Conservation (phyloP, 2,329 filamentous ascomycete species). For the Diaporthe vexans region DNA sequence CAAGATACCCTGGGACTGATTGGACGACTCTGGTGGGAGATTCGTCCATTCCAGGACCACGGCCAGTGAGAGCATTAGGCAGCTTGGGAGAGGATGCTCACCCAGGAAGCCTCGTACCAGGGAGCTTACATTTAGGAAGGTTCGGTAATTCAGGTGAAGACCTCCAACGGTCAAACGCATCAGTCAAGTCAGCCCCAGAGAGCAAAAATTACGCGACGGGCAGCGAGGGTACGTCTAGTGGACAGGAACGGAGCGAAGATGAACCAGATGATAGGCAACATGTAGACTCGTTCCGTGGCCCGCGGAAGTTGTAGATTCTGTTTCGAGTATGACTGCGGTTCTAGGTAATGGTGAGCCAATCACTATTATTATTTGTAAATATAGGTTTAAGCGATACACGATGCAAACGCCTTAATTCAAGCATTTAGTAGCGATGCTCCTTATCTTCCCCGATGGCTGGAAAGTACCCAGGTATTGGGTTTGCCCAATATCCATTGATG, state of each 20-base stretch:
- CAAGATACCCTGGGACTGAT: neutral
- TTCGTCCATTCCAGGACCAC: constrained; percentile 3
- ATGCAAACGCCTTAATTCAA: no score
- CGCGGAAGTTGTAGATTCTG: neutral
- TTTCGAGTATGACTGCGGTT: neutral
- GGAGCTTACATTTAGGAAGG: constrained; percentile 4
- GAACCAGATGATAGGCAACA: neutral
- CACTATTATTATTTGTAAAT: neutral
- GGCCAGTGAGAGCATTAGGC: neutral
- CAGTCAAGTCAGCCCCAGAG: constrained; percentile 7
- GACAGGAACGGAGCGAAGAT: neutral
- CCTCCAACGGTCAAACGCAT: neutral
- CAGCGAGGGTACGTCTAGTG: neutral
- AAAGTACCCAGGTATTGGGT: no score
- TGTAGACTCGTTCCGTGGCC: neutral
- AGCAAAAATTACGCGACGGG: neutral
- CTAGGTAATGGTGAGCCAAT: neutral
- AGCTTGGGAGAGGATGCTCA: neutral
- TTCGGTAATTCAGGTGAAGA: neutral
- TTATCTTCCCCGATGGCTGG: neutral
- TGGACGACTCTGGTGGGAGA: constrained; percentile 9
- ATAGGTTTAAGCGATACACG: neutral
- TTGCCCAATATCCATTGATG: neutral
- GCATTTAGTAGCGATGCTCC: neutral
- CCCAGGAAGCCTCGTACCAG: constrained; percentile 5